A percentile compares a stretch with the other conserved stretches of the same genome.
Conservation (phyloP, 2,329 filamentous ascomycete species). For the Ophiocordyceps camponoti-floridani region DNA sequence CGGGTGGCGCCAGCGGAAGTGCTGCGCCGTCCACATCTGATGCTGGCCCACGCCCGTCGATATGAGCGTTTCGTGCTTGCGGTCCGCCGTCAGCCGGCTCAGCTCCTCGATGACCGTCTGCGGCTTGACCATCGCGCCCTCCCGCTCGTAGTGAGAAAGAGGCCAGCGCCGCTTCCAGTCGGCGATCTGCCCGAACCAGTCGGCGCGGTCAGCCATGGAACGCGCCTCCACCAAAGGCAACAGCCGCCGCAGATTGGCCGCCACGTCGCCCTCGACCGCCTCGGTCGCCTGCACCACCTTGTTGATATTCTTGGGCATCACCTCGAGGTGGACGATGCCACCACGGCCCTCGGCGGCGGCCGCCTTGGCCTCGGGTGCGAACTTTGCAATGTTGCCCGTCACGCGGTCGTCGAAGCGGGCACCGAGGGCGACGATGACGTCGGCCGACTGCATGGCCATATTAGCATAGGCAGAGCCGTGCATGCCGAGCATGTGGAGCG, state of each 20-base stretch:
- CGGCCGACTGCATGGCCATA: constrained; percentile 93
- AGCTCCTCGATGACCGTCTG: constrained; percentile 85
- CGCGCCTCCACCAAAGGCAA: constrained; percentile 52
- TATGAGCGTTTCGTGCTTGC: constrained; percentile 75
- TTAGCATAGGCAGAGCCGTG: constrained; percentile 95
- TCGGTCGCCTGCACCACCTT: constrained; percentile 96
- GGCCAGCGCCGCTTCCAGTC: constrained; percentile 89
- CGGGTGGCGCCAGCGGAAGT: constrained; percentile 86
- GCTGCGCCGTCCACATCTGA: constrained; percentile 97
- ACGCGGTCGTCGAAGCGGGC: constrained; percentile 95
- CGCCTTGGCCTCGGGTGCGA: constrained; percentile 72
- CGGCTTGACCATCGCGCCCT: constrained; percentile 74
- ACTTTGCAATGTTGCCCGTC: constrained; percentile 63
- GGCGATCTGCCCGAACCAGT: constrained; percentile 81
- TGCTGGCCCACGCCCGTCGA: constrained; percentile 92
- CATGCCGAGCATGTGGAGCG: constrained; percentile 97
- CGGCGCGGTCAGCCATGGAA: constrained; percentile 46
- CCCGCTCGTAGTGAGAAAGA: constrained; percentile 61
- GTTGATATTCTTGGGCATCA: constrained; percentile 99
- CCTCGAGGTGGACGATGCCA: constrained; percentile 93
- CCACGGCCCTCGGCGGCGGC: constrained; percentile 74
- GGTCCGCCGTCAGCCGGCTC: constrained; percentile 61
- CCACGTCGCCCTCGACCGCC: constrained; percentile 85
- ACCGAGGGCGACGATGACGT: constrained; percentile 87
- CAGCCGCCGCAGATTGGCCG: constrained; percentile 56